Percentiles rank a stretch among this genome's conserved stretches.
Evolutionary conservation across 2,329 filamentous ascomycete species (phyloP).

Genomic region (Hymenoscyphus fructigenus): DNA sequence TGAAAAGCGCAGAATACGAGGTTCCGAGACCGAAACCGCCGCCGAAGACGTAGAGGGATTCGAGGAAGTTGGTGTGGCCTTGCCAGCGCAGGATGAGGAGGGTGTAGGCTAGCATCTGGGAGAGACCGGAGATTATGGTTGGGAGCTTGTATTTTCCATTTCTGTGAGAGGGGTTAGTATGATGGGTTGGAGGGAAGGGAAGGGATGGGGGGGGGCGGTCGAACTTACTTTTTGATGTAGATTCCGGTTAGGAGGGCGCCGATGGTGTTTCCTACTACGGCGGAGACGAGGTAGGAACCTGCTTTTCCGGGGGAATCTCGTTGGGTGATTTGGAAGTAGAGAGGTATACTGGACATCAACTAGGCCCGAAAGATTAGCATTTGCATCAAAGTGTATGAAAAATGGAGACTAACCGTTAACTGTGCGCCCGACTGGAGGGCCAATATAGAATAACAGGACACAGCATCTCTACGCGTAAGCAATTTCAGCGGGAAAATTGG

Average conservation of each 20-base stretch:
- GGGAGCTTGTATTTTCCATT: conserved; percentile 59
- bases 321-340: conserved; percentile 67
- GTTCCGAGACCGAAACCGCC: conserved; percentile 51
- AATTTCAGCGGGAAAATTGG: conserved; percentile 59
- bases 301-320: conserved; percentile 56
- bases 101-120: conserved; percentile 49
- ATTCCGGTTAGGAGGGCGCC: conserved; percentile 59
- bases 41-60: conserved; percentile 59
- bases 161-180: conserved; percentile 5
- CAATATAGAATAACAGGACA: conserved; percentile 53
- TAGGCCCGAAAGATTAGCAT: conserved; percentile 17
- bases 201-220: not conserved
- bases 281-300: conserved; percentile 60
- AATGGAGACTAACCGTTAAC: conserved; percentile 39
- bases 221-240: conserved; percentile 35
- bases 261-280: conserved; percentile 63
- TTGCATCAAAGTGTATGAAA: not conserved
- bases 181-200: too few relatives aligned
- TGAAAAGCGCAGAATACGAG: conserved; percentile 45
- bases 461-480: conserved; percentile 50
- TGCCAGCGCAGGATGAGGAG: conserved; percentile 57
- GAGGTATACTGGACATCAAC: conserved; percentile 62
- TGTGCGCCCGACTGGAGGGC: conserved; percentile 56
- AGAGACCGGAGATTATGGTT: conserved; percentile 49
- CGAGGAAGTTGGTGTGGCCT: conserved; percentile 53